Conservation (phyloP, 345 rosid genomes). For the Eucalyptus microcorys region DNA sequence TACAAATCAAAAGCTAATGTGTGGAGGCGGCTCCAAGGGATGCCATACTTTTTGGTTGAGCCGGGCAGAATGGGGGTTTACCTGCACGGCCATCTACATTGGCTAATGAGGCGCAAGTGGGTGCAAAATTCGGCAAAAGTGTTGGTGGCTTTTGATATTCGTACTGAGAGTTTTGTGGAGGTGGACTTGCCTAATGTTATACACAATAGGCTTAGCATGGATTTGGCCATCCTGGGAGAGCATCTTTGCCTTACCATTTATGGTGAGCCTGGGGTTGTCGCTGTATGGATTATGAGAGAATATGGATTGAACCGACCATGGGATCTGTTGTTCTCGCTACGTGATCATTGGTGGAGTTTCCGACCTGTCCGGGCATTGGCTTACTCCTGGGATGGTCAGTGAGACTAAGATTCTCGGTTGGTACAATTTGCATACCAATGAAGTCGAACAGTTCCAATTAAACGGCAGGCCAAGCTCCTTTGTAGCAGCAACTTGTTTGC, state of each 20-base stretch:
- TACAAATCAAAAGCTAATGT: too few relatives aligned
- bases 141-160: conserved; percentile 15
- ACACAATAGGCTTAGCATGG: neutral
- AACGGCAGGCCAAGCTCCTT: neutral
- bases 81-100: conserved; percentile 17
- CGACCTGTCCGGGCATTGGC: neutral
- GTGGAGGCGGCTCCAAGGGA: neutral
- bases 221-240: conserved; percentile 5
- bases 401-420: neutral
- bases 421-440: neutral
- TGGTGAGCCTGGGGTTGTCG: neutral
- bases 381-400: neutral
- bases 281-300: conserved; percentile 4
- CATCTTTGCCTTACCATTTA: conserved; percentile 2
- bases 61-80: conserved; percentile 17
- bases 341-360: neutral
- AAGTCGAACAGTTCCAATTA: neutral
- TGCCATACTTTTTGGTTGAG: conserved; percentile 9
- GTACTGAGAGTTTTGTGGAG: neutral
- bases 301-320: neutral
- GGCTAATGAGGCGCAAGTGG: conserved; percentile 10
- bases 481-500: neutral
- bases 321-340: neutral
- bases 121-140: neutral
- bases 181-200: conserved; percentile 4